Evolutionary conservation across 2,329 filamentous ascomycete genomes (phyloP), one percentile per base, ranked within the genome.

Genomic region (Furcasterigmium sp.): DNA sequence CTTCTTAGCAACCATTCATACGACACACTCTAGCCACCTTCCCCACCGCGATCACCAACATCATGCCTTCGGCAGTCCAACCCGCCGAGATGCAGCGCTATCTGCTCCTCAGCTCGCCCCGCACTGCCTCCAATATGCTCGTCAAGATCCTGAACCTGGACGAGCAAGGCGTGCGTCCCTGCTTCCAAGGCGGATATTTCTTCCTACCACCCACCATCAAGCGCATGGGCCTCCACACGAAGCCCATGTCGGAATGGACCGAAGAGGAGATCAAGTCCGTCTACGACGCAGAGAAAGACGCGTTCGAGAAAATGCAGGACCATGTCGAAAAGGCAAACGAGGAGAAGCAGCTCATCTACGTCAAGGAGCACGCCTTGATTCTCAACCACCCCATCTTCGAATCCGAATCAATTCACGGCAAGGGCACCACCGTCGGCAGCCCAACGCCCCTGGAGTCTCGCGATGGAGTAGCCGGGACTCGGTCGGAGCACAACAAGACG

Each of bases 311-410:
- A 1, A 40, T 65, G 6, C 53, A 62, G 35, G 45, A 54, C 15
- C 51, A 49, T 26, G 44, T 56, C 5, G 29, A 44, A 2, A 38
- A 41, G 3, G 58, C 60, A 2, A 45, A 54, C 37, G 38, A 47
- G 4, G 45, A 56, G 19, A 51, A 51, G 23, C 59, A 62, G 37
- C 49, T 49, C 17, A 47, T 59, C n/a, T 61, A 64, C 37, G 50
- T 59, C 32, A 66, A 66, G 43, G 63, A 67, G 42, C 63, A 66
- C 28, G 51, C 56, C 20, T 50, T 53, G 36, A 56, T 56, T 48
- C 26, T 61, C 37, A 50, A 38, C 13, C 52, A 56, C 18, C 56
- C 56, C 8, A 47, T 45, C 29, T 45, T 46, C 26, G 51, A 54
- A 40, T 42, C 41, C 32, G 47, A 48, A 38, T 50, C 23, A 26